A percentile compares a stretch with the other conserved stretches of the same genome.
Conservation (phyloP, 495 filamentous ascomycete species). For the Thozetella sp. region DNA sequence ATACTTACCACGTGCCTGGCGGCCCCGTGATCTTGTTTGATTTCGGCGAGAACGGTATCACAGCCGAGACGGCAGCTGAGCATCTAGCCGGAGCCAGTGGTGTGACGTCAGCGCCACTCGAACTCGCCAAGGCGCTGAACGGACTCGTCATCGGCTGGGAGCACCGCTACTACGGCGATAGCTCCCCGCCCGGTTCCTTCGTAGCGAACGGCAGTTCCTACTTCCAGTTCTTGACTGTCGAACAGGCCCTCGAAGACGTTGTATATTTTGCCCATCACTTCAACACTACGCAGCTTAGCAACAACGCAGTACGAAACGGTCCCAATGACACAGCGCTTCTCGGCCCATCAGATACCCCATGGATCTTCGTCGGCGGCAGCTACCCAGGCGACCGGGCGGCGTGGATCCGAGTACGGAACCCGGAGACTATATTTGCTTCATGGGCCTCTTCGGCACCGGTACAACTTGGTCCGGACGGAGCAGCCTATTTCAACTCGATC, state of each 20-base stretch:
- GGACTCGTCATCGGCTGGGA: slow-evolving; percentile 12
- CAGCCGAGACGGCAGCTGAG: background rate
- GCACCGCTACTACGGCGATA: slow-evolving; percentile 12
- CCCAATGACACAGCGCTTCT: background rate
- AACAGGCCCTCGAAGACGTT: slow-evolving; percentile 13
- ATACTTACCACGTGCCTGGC: slow-evolving; percentile 7
- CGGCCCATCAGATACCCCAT: slow-evolving; percentile 3
- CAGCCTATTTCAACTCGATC: slow-evolving; percentile 6
- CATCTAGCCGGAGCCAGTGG: background rate
- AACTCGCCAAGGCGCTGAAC: slow-evolving; percentile 2
- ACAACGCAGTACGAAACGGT: background rate
- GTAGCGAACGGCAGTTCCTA: background rate
- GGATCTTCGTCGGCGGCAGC: slow-evolving; percentile 12
- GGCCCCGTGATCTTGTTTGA: slow-evolving; percentile 13
- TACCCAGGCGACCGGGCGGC: slow-evolving; percentile 11
- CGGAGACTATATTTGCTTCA: slow-evolving; percentile 7
- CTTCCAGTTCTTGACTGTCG: slow-evolving; percentile 11
- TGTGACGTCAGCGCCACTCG: background rate
- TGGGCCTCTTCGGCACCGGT: slow-evolving; percentile 11
- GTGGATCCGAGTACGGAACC: slow-evolving; percentile 4
- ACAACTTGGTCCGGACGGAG: background rate
- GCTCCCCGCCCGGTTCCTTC: slow-evolving; percentile 7
- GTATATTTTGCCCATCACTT: slow-evolving; percentile 9
- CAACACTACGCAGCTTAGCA: background rate
- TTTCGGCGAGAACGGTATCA: slow-evolving; percentile 4